Evolutionary conservation across 23 red algal species (phyloP), one percentile per base, ranked within the genome.

Genomic region (Gracilariopsis chorda): DNA sequence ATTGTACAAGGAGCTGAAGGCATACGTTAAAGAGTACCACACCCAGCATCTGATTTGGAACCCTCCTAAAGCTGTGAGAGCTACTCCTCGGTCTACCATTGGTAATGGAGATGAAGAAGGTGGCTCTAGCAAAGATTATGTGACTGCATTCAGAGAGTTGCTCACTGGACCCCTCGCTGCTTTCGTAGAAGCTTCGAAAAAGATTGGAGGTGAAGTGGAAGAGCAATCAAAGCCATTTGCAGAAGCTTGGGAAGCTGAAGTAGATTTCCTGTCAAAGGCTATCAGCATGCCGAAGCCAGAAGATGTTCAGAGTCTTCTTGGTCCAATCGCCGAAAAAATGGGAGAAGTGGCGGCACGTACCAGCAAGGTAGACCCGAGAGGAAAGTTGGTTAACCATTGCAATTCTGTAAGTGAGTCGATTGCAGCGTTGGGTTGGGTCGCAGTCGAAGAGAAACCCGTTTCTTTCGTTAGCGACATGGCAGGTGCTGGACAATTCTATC

Each of bases 11-110:
- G 86, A 84, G 14, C 80, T 95, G 4, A 95, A 95, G 43, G 70
- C 48, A n/a, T 95, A 95, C 35, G 86, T 95, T 14, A 95, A 95
- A 77, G 86, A 90, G 51, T 80, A 90, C 64, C 93, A 95, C 51
- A 95, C 93, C 25, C 88, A 88, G 56, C 55, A 49, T 52, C 53
- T 95, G 20, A 34, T 58, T 68, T 95, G 93, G 93, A 94, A 94
- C 14, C 85, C 85, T 3, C 85, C 85, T 49, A 89, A 77, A 51
- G 45, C 51, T 32, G 48, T 42, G 11, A 75, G 35, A 36, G 75
- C 58, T 32, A 59, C 57, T 48, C 14, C 46, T 39, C n/a, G 48
- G 28, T 56, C 77, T 33, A 30, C 55, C 11, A n/a, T 16, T 39
- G 21, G 24, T 16, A 14, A 45, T 44, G 90, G 73, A 32, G 90